Evolutionary conservation across 768 basidiomycete species (phyloP).

Genomic region (Gymnopilus dilepis): DNA sequence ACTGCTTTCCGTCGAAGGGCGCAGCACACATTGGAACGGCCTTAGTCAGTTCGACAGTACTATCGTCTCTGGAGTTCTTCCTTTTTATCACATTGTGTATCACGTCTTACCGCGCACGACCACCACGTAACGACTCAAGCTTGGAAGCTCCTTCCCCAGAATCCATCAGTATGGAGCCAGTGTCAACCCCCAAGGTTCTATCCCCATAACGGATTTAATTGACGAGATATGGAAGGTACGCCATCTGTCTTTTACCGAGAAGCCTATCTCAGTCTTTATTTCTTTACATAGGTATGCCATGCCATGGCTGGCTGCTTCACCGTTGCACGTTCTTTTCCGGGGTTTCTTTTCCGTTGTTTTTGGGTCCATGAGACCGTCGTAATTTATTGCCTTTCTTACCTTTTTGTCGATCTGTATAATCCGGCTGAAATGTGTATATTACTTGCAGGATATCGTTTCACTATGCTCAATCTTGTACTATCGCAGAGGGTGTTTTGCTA

Average conservation of each 20-base stretch:
- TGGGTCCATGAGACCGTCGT: not conserved
- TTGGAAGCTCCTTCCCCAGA: not conserved
- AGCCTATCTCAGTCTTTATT: not conserved
- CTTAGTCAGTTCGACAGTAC: constrained; percentile 10
- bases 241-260: not conserved
- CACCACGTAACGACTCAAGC: constrained; percentile 6
- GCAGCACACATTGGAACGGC: not conserved
- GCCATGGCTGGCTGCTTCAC: no score
- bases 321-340: no score
- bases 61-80: constrained; percentile 8
- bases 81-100: constrained; percentile 2
- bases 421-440: not conserved
- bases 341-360: not conserved
- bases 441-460: not conserved
- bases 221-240: not conserved
- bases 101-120: constrained; percentile 10
- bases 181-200: constrained; percentile 10
- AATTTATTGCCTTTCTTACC: not conserved
- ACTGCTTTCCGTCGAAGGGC: constrained; percentile 3
- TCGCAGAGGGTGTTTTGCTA: no score
- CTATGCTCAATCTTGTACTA: no score
- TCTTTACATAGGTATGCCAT: no score
- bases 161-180: not conserved
- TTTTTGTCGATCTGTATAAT: not conserved
- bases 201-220: constrained; percentile 2